Conservation (phyloP, 352 stramenopile species). For the Pythium pectinolyticum region DNA sequence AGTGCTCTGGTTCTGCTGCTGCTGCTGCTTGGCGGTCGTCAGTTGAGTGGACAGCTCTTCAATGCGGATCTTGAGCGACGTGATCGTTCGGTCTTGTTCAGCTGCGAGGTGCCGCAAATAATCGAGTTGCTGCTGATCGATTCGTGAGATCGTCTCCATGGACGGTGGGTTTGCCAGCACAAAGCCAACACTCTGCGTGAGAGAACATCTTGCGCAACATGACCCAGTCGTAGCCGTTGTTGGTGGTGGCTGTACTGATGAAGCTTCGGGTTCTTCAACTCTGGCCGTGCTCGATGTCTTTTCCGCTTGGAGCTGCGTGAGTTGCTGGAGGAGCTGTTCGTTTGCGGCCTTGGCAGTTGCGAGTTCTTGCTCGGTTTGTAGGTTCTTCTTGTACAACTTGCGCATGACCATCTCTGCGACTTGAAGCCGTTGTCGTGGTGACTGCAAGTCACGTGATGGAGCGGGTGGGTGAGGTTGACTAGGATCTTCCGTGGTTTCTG, state of each 20-base stretch:
- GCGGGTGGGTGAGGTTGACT: not conserved
- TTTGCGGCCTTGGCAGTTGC: slow-evolving; percentile 31
- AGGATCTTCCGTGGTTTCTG: not conserved
- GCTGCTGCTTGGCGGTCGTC: not conserved
- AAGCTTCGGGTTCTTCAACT: too few relatives aligned
- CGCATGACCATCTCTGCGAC: slow-evolving; percentile 62
- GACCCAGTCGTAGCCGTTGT: not conserved
- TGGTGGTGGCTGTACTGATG: slow-evolving; percentile 2
- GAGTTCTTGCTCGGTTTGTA: slow-evolving; percentile 40
- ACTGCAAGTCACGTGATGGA: slow-evolving; percentile 30
- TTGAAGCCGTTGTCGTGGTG: slow-evolving; percentile 44
- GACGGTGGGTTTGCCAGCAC: slow-evolving; percentile 27
- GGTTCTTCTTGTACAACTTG: slow-evolving; percentile 58
- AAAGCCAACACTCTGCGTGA: not conserved
- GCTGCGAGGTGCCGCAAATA: slow-evolving; percentile 47
- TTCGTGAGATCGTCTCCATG: slow-evolving; percentile 30
- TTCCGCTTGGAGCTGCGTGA: slow-evolving; percentile 21
- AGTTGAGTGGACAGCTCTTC: slow-evolving; percentile 39
- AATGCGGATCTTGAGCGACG: slow-evolving; percentile 42
- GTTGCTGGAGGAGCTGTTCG: slow-evolving; percentile 17
- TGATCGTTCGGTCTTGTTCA: slow-evolving; percentile 55
- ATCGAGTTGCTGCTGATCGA: slow-evolving; percentile 47
- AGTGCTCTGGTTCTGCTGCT: too few relatives aligned
- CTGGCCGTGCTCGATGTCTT: not conserved
- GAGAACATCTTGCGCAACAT: slow-evolving; percentile 2